Evolutionary conservation across 192 early-diverging fungal genomes (phyloP), one percentile per base, ranked within the genome.

Genomic region (Coemansia erecta): DNA sequence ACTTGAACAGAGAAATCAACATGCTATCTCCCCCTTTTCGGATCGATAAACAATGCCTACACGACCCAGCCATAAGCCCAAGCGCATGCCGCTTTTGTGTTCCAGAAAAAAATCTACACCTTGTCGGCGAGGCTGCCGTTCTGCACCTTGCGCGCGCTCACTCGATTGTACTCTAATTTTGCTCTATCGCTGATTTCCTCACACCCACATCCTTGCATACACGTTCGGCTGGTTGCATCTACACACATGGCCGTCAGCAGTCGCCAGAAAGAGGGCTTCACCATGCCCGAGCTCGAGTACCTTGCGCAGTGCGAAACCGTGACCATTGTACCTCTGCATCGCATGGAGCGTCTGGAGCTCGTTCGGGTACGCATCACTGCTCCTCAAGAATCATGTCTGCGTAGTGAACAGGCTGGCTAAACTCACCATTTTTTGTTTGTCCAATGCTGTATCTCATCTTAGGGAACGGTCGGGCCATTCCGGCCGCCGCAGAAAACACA

Each of bases 261-360:
- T 28, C 70, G 64, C 15, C 77, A 80, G 63, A 56, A 47, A 11
- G 67, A 66, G 55, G 77, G 70, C 46, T 80, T 96, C 46, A 86
- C 90, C 0, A 91, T 92, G 42, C 83, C 83, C 21, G 92, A 94
- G 70, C 82, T 94, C 46, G 92, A 95, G 58, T 95, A 94, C 71
- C 53, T 94, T 31, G 91, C 92, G 9, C 90, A 91, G 58, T 85
- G 85, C 77, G 89, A 92, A 53, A 51, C 57, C 40, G 83, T 97
- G 9, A 82, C 78, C 7, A 90, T 97, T 56, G 72, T 92, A 39
- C 90, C 93, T 9, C 77, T 82, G 33, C 83, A 89, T 42, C 79
- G 81, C 15, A 86, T 93, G 68, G 84, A 85, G 13, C 67, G 79
- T 57, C 65, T 97, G 40, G 85, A 92, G 35, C 81, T 95, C 9